Base-by-base conservation (phyloP, 2,329 filamentous ascomycete species). In the Stenocarpella maydis region DNA sequence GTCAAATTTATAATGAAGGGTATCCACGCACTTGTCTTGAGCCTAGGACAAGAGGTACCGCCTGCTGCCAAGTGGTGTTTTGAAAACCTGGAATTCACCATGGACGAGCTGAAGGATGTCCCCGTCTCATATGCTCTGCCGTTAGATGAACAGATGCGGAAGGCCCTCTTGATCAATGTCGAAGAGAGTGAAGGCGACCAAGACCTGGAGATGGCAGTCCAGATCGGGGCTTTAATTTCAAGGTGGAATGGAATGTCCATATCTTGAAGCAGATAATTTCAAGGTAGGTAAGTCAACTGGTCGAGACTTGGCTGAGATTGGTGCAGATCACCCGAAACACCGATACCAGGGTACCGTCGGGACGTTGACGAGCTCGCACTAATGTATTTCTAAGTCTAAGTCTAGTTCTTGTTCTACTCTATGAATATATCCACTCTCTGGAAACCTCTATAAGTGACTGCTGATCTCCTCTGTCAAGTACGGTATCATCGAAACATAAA, bases 31-130 rank as follows among this genome's bases (percentile, higher is more conserved):
- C 55, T 61, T 24, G 26, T 61, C 12, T 5, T 24, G 10, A 47
- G 55, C 41, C 41, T 61, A 21, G 55, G 55, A 6, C 55, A 47
- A n/a, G 41, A 61, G 12, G 34, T 61, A 21, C 55, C 55, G 15
- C 41, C 14, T 37, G 19, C 58, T 24, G 41, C 28, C n/a, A 37
- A 19, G 15, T 63, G 58, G 58, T 63, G 58, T 49, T 63, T 63
- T 34, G 41, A 63, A 7, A 49, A 63, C 19, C 41, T 63, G n/a
- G 58, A 37, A 5, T 63, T 63, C 43, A 49, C n/a, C 2, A n/a
- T 0, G 9, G 58, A 37, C 9, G 58, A 63, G 9, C 8, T 49
- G 41, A 63, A 63, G n/a, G 58, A 63, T 24, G 58, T 63, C 26
- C 55, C 41, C 0, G 41, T 47, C 41, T 61, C 55, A 26, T 61